Base-by-base conservation (phyloP, 805 yeast species). In the Wickerhamiella brachini region DNA sequence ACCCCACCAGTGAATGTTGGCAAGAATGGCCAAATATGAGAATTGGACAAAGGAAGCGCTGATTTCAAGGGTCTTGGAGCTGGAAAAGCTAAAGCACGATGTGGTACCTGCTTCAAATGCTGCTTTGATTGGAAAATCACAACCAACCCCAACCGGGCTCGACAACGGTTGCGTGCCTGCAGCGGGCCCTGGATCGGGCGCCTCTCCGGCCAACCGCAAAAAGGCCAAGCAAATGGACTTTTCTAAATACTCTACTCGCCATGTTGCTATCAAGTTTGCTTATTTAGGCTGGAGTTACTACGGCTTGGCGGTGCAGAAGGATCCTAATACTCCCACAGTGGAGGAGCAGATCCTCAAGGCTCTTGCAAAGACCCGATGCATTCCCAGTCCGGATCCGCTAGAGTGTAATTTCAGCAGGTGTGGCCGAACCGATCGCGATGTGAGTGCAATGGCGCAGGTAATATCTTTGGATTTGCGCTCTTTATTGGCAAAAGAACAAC, bases 401-500 rank as follows among this genome's bases (percentile, higher is more conserved):
- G 80, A 78, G 1, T 85, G 81, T 61, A 73, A 76, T 13, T 88
- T 89, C 64, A 83, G 94, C 57, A 71, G 97, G 55, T 93, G 97
- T 68, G 97, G 97, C 0, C 73, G 97, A 60, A 90, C 97, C 0
- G 97, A 90, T 61, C 79, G 78, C 57, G 97, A 97, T n/a, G 97
- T 90, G 13, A 85, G 95, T 69, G 98, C 98, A 0, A 78, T 93
- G 82, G 85, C 86, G 56, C 98, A 93, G 66, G 97, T 93, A 2
- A 82, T 93, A 5, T 81, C 95, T 0, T 68, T 93, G 39, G 67
- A 71, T 15, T 81, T 90, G 24, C 73, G 98, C 57, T 86, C 96
- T 0, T 70, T 71, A 21, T 66, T 93, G 42, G 62, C 78, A 0
- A 58, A 60, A 1, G 89, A 82, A 45, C 85, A 86, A 48, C 88